Base-by-base conservation (phyloP, 495 filamentous ascomycete genomes). In the Penicillium goetzii region DNA sequence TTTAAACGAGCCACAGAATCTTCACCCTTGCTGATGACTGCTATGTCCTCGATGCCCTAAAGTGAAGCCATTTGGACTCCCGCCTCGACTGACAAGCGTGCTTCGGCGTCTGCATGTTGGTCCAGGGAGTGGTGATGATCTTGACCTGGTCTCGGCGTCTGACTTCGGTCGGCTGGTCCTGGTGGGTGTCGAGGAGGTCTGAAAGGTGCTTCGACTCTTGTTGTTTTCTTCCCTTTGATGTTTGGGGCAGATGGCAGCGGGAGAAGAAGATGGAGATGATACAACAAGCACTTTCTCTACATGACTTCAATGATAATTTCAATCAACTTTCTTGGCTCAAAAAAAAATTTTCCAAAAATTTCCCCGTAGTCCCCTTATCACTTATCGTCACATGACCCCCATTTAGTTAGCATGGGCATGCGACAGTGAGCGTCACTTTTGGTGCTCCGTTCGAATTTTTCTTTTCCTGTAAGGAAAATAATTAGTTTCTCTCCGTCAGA, bases 1-100 rank as follows among this genome's bases (percentile, higher is more conserved):
- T 88, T 85, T 85, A 90, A 85, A 88, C 80, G 79, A 89, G 88
- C 88, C 82, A 87, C 87, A 89, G 84, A 87, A 84, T 85, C 84
- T 84, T 81, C 83, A 89, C 83, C 87, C 87, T 87, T 87, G 86
- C 82, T 85, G 87, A 89, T 89, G 87, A 89, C 80, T 77, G 59
- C 72, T 74, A 82, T 82, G 83, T 84, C 85, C 85, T 85, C 85
- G 81, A 79, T 82, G 82, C 85, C 85, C 85, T 81, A 87, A 87
- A 88, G 87, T 89, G 87, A 89, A 83, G 74, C 83, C 80, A 41
- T 78, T 82, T 76, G 75, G 82, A 83, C 80, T 84, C 77, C 84
- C 83, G 84, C 76, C 76, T 79, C 75, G 82, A 81, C 77, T 68
- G 64, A 62, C 61, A 64, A 70, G 68, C 70, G 67, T 73, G 61